These are phyloP conservation scores for Saprolegnia diclina DNA, from an alignment of 352 stramenopile genomes.

Conservation along the genomic window DNA sequence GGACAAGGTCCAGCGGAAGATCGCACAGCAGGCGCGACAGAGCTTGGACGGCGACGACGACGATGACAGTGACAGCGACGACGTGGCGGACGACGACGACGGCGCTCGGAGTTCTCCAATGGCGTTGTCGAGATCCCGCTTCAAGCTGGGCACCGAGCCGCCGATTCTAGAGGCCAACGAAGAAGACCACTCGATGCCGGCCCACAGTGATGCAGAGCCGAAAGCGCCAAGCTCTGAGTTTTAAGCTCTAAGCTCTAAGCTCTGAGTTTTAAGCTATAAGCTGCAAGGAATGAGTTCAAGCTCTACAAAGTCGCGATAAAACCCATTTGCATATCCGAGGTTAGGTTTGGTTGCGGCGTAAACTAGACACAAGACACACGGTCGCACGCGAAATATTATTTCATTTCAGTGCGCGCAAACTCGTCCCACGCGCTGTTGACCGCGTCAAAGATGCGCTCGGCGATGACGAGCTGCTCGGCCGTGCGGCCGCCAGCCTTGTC, in stretches of 20 bases:
- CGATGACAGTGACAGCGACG: constrained; percentile 8
- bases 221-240: no score
- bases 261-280: no score
- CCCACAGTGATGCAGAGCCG: no score
- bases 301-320: no score
- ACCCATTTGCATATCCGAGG: no score
- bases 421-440: constrained; percentile 88
- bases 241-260: no score
- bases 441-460: constrained; percentile 85
- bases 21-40: not conserved
- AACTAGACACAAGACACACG: no score
- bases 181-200: no score
- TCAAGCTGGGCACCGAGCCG: not conserved
- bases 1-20: constrained; percentile 20
- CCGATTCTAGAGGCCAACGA: not conserved
- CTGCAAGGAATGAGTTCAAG: no score
- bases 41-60: not conserved
- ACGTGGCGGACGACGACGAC: not conserved
- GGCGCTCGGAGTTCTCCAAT: not conserved
- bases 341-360: no score
- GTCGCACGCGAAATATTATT: no score
- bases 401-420: constrained; percentile 35
- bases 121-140: not conserved
- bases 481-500: constrained; percentile 84
- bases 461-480: constrained; percentile 84